These are phyloP conservation scores for Microdochium paspali DNA, from an alignment of 2,329 filamentous ascomycete genomes.

Conservation along the genomic window DNA sequence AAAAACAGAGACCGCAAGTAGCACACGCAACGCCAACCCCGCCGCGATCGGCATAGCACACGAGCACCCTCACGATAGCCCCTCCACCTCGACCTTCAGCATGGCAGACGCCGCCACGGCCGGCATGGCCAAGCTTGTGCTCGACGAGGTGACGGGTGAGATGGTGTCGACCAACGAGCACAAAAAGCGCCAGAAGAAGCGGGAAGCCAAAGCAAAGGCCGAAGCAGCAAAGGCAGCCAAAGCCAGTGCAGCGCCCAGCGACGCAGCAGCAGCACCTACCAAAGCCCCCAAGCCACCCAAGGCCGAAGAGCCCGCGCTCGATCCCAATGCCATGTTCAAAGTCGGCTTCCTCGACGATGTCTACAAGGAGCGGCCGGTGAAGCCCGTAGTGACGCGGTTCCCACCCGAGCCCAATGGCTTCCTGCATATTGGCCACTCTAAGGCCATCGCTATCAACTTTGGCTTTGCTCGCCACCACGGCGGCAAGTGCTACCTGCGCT, in stretches of 20 bases:
- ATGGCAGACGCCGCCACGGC: constrained; percentile 32
- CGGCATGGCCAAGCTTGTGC: constrained; percentile 45
- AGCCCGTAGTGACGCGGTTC: constrained; percentile 60
- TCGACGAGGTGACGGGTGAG: constrained; percentile 56
- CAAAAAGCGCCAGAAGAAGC: constrained; percentile 51
- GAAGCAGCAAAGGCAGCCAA: constrained; percentile 45
- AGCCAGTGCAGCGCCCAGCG: constrained; percentile 20
- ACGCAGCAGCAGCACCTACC: constrained; percentile 15
- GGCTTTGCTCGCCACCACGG: constrained; percentile 82
- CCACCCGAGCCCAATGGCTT: constrained; percentile 89
- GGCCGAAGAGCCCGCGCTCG: constrained; percentile 32
- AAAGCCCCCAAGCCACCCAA: constrained; percentile 29
- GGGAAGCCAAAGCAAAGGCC: constrained; percentile 45
- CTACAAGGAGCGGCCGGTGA: constrained; percentile 56
- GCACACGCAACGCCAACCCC: no score
- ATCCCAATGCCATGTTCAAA: constrained; percentile 67
- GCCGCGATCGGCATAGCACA: no score
- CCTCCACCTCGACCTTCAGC: neutral
- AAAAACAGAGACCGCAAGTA: no score
- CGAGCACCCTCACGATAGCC: neutral
- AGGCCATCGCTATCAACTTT: constrained; percentile 94
- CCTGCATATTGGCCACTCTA: constrained; percentile 87
- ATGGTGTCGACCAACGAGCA: constrained; percentile 56
- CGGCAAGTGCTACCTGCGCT: constrained; percentile 68
- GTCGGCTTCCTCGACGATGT: constrained; percentile 67